A percentile compares a stretch with the other conserved stretches of the same genome.
phyloP scores from a whole-genome alignment of 108 stramenopile species.

The Cyclostephanos invisitatus region DNA sequence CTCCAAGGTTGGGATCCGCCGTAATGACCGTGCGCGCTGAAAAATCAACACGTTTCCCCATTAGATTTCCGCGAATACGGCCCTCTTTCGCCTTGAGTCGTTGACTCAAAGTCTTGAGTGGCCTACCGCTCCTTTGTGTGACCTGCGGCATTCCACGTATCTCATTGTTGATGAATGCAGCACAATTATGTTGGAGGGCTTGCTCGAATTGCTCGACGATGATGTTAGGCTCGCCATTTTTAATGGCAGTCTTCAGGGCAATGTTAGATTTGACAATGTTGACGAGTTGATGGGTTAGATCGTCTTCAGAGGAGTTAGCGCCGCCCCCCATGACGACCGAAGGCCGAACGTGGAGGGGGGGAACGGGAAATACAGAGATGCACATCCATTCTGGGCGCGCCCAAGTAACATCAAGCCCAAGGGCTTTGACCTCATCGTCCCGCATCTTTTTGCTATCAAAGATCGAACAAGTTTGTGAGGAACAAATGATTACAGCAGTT shows the following conservation, averaged over 20 bases:
- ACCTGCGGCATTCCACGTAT: conserved; percentile 90
- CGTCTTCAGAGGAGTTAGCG: conserved; percentile 86
- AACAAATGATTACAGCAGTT: not conserved
- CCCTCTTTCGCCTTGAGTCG: conserved; percentile 98
- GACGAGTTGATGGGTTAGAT: conserved; percentile 96
- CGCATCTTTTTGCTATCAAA: conserved; percentile 76
- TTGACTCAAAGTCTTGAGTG: conserved; percentile 94
- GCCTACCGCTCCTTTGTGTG: conserved; percentile 94
- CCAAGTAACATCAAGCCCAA: conserved; percentile 91
- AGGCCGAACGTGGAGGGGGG: conserved; percentile 99
- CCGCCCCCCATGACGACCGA: conserved; percentile 84
- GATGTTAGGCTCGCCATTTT: conserved; percentile 91
- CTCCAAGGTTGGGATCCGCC: conserved; percentile 98
- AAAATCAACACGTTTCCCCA: conserved; percentile 99
- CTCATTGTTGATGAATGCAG: conserved; percentile 95
- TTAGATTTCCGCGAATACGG: conserved; percentile 98
- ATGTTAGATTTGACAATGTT: conserved; percentile 96
- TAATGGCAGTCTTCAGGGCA: conserved; percentile 84
- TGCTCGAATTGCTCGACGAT: conserved; percentile 95
- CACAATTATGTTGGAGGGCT: conserved; percentile 94
- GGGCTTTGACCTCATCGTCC: conserved; percentile 85
- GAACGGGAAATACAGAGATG: conserved; percentile 95
- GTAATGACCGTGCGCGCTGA: conserved; percentile 99
- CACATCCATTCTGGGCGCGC: conserved; percentile 98
- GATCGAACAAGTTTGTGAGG: conserved; percentile 4